Base-by-base conservation (phyloP, 306 rosid genomes). In the Vicia villosa region DNA sequence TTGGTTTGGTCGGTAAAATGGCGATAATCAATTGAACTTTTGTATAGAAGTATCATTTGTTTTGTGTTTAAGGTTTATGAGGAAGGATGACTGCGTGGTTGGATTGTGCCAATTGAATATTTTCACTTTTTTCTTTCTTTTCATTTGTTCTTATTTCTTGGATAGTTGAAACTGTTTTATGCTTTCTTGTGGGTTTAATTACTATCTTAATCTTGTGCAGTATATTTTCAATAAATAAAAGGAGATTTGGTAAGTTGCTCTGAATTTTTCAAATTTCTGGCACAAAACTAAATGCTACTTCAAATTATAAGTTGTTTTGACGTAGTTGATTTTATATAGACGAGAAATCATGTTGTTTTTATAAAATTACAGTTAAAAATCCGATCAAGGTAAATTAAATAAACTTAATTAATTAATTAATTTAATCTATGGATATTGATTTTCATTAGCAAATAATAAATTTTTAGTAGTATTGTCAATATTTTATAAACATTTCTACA, bases 1-100 rank as follows among this genome's bases (percentile, higher is more conserved):
- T 68, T 92, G 96, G 97, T 89, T 82, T 78, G 91, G 90, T 61
- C 79, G 90, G 87, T 91, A 87, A 82, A 66, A 5, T 37, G 69
- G 12, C 38, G 26, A 4, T 13, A 26, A 61, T 59, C 70, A 69
- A 68, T 63, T 54, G 4, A 76, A 51, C 66, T 69, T 69, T 10
- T 84, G 88, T 81, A 81, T 79, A 85, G 88, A 66, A 55, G 78
- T 74, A 42, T 72, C 70, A n/a, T 45, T 68, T 76, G 54, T 82
- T 77, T 49, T 62, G 30, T 59, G 79, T 15, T 74, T 36, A 65
- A 50, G 63, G 74, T 67, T 76, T 62, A 57, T 38, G 73, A 43
- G 70, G 69, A 68, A 70, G 34, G 34, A 34, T 28, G 60, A 13
- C 46, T 63, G 54, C 50, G 22, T 69, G 55, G 55, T 63, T 36